Conservation (phyloP, 2,329 filamentous ascomycete genomes). For the Plenodomus tracheiphilus region DNA sequence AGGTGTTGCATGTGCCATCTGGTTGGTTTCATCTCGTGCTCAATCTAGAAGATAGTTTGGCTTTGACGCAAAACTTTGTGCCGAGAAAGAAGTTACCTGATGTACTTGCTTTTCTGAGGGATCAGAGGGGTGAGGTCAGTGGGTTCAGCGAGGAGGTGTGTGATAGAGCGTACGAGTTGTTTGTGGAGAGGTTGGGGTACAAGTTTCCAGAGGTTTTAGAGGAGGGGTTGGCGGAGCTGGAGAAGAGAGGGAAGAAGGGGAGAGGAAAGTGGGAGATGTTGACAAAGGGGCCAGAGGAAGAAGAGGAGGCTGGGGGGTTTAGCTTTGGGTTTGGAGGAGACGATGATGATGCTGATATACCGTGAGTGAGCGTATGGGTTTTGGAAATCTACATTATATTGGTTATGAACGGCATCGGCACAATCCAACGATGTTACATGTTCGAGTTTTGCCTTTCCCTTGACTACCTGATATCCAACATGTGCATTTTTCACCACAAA, state of each 20-base stretch:
- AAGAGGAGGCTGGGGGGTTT: conserved; percentile 53
- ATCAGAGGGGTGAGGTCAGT: conserved; percentile 83
- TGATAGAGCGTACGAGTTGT: conserved; percentile 71
- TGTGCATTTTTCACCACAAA: too few species aligned
- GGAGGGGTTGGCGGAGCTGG: conserved; percentile 66
- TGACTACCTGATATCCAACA: too few species aligned
- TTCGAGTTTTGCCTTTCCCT: too few species aligned
- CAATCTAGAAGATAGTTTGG: conserved; percentile 81
- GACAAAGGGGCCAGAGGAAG: conserved; percentile 59
- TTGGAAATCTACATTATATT: too few species aligned
- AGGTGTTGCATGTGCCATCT: conserved; percentile 88
- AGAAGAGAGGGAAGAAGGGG: conserved; percentile 68
- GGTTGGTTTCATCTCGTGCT: conserved; percentile 98
- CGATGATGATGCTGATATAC: conserved; percentile 50
- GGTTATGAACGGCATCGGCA: too few species aligned
- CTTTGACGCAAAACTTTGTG: conserved; percentile 94
- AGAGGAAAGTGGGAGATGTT: conserved; percentile 80
- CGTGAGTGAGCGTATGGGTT: too few species aligned
- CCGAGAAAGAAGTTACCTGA: conserved; percentile 72
- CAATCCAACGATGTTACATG: too few species aligned
- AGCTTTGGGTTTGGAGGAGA: conserved; percentile 65
- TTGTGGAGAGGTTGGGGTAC: conserved; percentile 68
- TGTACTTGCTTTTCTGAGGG: conserved; percentile 77
- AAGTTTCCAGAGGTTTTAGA: conserved; percentile 67
- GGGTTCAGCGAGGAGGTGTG: conserved; percentile 75